Base-by-base conservation (phyloP, 1,139 yeast species). In the Torulaspora pretoriensis region DNA sequence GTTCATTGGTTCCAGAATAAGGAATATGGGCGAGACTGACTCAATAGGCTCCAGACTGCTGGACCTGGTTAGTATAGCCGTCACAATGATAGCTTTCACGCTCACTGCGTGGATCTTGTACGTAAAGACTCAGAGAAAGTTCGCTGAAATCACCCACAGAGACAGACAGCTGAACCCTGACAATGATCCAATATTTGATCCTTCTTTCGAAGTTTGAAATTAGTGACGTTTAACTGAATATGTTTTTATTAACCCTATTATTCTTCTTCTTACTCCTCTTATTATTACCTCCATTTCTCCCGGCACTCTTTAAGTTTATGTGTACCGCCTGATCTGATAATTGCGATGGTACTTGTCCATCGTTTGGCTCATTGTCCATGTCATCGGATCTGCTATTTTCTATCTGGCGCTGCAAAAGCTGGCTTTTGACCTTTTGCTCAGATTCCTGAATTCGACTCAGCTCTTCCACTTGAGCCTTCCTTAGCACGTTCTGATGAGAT, bases 1-100 rank as follows among this genome's bases (percentile, higher is more conserved):
- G 6, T 90, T 88, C 60, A 78, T 89, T 38, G 98, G 97, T 3
- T 76, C 80, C 43, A 79, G 89, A 50, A 63, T 92, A 35, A 85
- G 82, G 48, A 78, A 77, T 43, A 68, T 92, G 45, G 94, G 95
- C 1, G 78, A 78, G 45, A 70, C 77, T 4, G 74, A 76, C 43
- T 76, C 81, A 32, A 55, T 71, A 2, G 61, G 74, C 2, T 69
- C 83, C 4, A 78, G 77, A 56, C 42, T 83, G 22, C 70, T 85
- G 9, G 94, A 89, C 60, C 48, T 83, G 1, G 33, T 81, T 2
- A 79, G 94, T 40, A 78, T 90, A 3, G 9, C 76, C 0, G 52
- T 83, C 8, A 82, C 97, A 0, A 72, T 69, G 1, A 40, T 65
- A 0, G 79, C 87, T 0, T 77, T 89, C 3, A 65, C 77, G 1